Evolutionary conservation across 2,329 filamentous ascomycete genomes (phyloP), one percentile per base, ranked within the genome.

Genomic region (Fusarium phyllophilum): DNA sequence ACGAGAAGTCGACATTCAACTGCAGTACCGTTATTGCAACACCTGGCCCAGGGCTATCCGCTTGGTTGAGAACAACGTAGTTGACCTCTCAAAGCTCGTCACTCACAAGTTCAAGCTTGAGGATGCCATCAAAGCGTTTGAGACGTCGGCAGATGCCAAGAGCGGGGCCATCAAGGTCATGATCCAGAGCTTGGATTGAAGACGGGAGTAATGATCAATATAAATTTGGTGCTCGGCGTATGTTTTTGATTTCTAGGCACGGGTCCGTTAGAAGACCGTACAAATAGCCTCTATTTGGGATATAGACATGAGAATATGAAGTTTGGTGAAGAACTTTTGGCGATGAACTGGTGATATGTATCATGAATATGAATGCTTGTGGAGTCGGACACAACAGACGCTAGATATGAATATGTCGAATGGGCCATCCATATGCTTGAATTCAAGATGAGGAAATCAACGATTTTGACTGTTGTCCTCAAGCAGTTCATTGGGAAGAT

Each of bases 81-180:
- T 98, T 78, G 91, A 97, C 81, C 85, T 98, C 80, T 89, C 89
- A 78, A 93, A 90, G 83, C 85, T 98, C 70, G 94, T 98, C 55
- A 98, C 96, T 45, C 96, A 98, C 86, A 89, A 94, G 24, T 98
- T 93, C 84, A 86, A 88, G 74, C 85, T 98, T 42, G 95, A 97
- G 84, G 92, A 98, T 81, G 95, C 95, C 1, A 83, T 96, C 34
- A 90, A 96, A 84, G 96, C 96, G 13, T 98, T 98, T 83, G 91
- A 95, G 85, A 96, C 94, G 45, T 94, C 95, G 26, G 90, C 93
- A 14, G 91, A 98, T 83, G 92, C 94, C 44, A 95, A 93, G 87
- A 97, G 93, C 58, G 95, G 96, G 12, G 94, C 95, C n/a, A 98
- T 98, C 84, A 98, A 98, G 88, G 95, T 98, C 69, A 93, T 95